Percentiles rank a stretch among this genome's conserved stretches.
Evolutionary conservation across 2,329 filamentous ascomycete genomes (phyloP).

Genomic region (Fusarium musae): DNA sequence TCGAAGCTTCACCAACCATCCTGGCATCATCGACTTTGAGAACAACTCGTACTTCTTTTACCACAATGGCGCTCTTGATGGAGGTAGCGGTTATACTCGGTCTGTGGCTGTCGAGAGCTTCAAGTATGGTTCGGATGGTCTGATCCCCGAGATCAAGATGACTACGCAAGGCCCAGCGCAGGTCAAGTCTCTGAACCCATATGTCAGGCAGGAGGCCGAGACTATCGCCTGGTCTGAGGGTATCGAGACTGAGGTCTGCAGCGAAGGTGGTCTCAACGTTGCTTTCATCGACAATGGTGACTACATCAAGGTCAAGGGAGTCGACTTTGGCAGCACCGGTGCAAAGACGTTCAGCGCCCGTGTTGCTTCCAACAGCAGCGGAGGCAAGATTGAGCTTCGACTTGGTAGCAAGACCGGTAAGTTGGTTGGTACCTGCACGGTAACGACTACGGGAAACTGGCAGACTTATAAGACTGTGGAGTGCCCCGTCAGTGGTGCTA

Average conservation of each 20-base stretch:
- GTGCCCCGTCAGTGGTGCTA: slow-evolving; percentile 1
- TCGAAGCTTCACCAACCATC: slow-evolving; percentile 13
- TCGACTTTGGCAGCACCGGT: neutral
- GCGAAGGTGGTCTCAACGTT: neutral
- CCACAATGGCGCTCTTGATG: slow-evolving; percentile 8
- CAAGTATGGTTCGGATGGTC: neutral
- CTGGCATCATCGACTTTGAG: slow-evolving; percentile 1
- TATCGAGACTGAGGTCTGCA: slow-evolving; percentile 7
- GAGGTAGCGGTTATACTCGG: neutral
- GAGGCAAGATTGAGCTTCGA: slow-evolving; percentile 7
- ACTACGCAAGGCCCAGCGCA: neutral
- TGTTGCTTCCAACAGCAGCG: neutral
- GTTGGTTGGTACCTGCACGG: slow-evolving; percentile 12
- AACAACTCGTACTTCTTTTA: slow-evolving; percentile 15
- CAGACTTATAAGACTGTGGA: neutral
- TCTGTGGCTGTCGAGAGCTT: slow-evolving; percentile 15
- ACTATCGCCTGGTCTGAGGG: slow-evolving; percentile 14
- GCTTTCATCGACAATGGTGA: neutral
- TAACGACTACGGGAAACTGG: neutral
- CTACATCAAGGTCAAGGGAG: slow-evolving; percentile 17
- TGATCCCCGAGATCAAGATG: slow-evolving; percentile 4
- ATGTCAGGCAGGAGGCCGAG: neutral
- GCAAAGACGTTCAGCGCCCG: neutral
- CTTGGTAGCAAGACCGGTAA: neutral
- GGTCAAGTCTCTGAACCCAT: neutral